These are phyloP conservation scores for Schwanniomyces vanrijiae DNA, from an alignment of 805 yeast genomes.

Conservation along the genomic window DNA sequence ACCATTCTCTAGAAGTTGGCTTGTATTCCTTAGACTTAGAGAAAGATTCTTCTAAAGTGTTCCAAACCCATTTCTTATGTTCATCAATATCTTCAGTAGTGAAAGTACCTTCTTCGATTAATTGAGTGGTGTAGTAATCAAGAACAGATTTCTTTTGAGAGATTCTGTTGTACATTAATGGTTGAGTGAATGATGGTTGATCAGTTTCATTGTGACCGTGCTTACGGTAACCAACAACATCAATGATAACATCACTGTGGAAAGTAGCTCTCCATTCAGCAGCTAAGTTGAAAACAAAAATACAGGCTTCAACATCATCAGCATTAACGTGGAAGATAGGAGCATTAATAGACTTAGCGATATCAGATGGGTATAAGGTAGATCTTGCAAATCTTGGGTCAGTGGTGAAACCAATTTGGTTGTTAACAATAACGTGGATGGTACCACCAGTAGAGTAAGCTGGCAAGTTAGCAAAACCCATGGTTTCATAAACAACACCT, in stretches of 20 bases:
- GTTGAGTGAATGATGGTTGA: constrained; percentile 98
- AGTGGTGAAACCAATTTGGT: constrained; percentile 99
- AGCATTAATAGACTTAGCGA: constrained; percentile 94
- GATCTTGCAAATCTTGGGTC: constrained; percentile 98
- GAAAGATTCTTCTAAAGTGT: constrained; percentile 86
- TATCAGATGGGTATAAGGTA: constrained; percentile 96
- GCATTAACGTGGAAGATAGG: constrained; percentile 99
- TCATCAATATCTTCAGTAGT: constrained; percentile 87
- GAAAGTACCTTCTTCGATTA: constrained; percentile 85
- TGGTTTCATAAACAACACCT: constrained; percentile 98
- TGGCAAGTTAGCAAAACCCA: constrained; percentile 91
- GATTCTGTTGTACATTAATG: constrained; percentile 91
- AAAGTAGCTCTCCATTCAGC: constrained; percentile 98
- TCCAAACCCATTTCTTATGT: constrained; percentile 99
- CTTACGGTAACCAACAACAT: constrained; percentile 97
- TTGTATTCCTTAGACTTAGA: constrained; percentile 82
- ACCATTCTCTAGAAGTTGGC: constrained; percentile 95
- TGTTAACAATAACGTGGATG: constrained; percentile 90
- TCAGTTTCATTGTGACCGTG: constrained; percentile 99
- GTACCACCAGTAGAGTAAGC: constrained; percentile 99
- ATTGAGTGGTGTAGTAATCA: constrained; percentile 78
- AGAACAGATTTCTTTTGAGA: constrained; percentile 87
- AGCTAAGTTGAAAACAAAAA: constrained; percentile 90
- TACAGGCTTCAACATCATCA: constrained; percentile 92
- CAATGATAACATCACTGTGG: constrained; percentile 95